Evolutionary conservation across 257 asterid species (phyloP).

Genomic region (Nicotiana undulata): DNA sequence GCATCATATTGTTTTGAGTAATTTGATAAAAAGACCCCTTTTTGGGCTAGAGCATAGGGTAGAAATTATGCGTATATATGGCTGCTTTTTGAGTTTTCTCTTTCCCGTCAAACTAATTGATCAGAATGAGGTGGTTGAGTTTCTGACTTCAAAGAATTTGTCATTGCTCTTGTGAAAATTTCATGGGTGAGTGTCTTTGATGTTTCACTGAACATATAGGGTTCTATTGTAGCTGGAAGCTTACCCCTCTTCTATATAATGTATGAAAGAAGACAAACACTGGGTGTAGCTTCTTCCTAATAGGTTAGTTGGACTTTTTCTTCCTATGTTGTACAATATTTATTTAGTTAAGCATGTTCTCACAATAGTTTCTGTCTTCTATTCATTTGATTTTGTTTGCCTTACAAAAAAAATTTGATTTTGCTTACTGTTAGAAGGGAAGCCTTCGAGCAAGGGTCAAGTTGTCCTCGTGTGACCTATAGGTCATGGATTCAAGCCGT

Average conservation of each 20-base stretch:
- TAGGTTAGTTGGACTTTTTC: not conserved
- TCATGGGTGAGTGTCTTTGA: not conserved
- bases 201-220: not conserved
- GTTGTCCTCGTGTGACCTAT: too few species aligned
- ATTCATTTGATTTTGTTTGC: not conserved
- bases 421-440: too few species aligned
- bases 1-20: not conserved
- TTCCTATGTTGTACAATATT: not conserved
- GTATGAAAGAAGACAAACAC: not conserved
- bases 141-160: not conserved
- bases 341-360: not conserved
- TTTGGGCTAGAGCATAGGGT: not conserved
- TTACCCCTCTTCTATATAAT: too few species aligned
- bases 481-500: too few species aligned
- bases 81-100: not conserved
- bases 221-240: not conserved
- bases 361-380: not conserved
- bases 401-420: too few species aligned
- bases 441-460: too few species aligned
- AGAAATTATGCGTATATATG: not conserved
- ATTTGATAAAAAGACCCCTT: not conserved
- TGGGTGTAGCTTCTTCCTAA: not conserved
- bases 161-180: not conserved
- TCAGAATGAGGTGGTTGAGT: not conserved
- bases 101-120: not conserved